Evolutionary conservation across 75 land plant genomes (phyloP), one percentile per base, ranked within the genome.

Genomic region (Cunninghamia lanceolata): DNA sequence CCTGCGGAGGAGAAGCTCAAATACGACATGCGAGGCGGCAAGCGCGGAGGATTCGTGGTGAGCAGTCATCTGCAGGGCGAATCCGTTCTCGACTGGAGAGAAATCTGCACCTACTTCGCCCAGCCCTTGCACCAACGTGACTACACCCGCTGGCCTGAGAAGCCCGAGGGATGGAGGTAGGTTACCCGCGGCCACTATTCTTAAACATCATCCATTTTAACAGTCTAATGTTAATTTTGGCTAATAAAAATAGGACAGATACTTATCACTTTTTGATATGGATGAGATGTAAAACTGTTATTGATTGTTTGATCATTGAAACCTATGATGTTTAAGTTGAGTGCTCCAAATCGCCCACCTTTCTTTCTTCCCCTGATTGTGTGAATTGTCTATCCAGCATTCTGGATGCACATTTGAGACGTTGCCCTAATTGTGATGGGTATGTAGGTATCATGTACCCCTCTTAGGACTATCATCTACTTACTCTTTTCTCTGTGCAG

Each of bases 1-100:
- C 88, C 89, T 1, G 46, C 54, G 9, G 88, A 88, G 83, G 88
- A 86, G 59, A 88, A 88, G 88, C 53, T 88, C 47, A 42, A 47
- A 32, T 76, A 71, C 2, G 86, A 71, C 82, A 84, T 84, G 85
- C 19, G 82, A 16, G 86, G 84, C n/a, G 86, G 86, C 1, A 73
- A 45, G 47, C 83, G 52, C 4, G 82, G 82, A 30, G 86, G 86
- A 7, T 85, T 73, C 34, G 81, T 71, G 17, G 82, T 71, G 28
- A 76, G 86, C 78, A 85, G 86, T 34, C 86, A 85, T 43, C 86
- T 71, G 28, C 47, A 40, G 85, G 86, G 82, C 54, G 81, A 85
- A n/a, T 2, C 21, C 46, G 87, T 86, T 25, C 53, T 84, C 3
- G 86, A 86, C n/a, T 82, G 42, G 53, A 47, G 70, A 47, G 86